These are phyloP conservation scores for Trametes sp. DNA, from an alignment of 1,284 basidiomycete genomes.

Conservation along the genomic window DNA sequence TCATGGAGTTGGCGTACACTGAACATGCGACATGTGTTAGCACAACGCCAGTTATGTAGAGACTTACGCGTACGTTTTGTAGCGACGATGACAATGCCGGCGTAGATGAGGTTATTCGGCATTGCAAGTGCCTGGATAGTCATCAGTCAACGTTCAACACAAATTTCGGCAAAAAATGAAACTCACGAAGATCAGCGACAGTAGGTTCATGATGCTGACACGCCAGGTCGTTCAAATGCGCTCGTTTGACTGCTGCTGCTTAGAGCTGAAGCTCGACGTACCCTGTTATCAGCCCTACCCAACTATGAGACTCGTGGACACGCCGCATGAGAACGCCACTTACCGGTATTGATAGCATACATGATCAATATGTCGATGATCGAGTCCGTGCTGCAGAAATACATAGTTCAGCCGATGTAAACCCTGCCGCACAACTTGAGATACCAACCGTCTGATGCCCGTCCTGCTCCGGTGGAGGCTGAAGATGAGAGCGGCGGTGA, in stretches of 20 bases:
- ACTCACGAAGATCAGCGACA: conserved; percentile 27
- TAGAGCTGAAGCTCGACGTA: conserved; percentile 1
- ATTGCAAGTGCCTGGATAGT: conserved; percentile 22
- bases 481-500: conserved; percentile 24
- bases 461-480: conserved; percentile 24
- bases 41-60: no score
- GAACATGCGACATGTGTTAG: not conserved
- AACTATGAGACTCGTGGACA: not conserved
- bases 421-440: no score
- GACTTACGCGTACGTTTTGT: conserved; percentile 19
- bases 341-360: conserved; percentile 29
- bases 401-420: not conserved
- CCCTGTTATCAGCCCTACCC: conserved; percentile 23
- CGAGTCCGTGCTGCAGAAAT: conserved; percentile 19
- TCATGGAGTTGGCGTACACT: conserved; percentile 29
- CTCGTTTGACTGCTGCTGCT: not conserved
- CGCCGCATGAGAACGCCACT: not conserved
- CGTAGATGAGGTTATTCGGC: conserved; percentile 28
- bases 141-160: no score
- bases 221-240: not conserved
- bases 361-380: conserved; percentile 28
- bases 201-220: conserved; percentile 22
- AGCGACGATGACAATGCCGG: conserved; percentile 25
- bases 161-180: no score
- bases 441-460: conserved; percentile 20